A percentile compares a stretch with the other conserved stretches of the same genome.
These are phyloP conservation scores for Rosa rugosa DNA, from an alignment of 306 rosid species.

Conservation along the genomic window DNA sequence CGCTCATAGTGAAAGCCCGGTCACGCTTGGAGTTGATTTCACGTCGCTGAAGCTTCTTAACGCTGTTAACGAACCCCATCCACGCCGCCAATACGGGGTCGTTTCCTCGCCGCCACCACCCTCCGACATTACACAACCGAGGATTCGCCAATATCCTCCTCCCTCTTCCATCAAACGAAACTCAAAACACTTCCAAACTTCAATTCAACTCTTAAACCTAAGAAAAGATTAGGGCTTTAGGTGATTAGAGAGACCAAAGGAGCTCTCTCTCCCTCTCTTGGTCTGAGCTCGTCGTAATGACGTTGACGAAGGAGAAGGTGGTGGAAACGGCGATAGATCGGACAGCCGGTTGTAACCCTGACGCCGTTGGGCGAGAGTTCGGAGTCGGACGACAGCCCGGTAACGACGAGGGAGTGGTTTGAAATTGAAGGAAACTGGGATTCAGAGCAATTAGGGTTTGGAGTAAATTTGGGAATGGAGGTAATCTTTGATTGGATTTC, in stretches of 20 bases:
- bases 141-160: constrained; percentile 68
- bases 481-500: too few species aligned
- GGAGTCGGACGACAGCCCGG: too few species aligned
- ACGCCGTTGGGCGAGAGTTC: too few species aligned
- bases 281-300: neutral
- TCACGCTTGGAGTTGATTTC: constrained; percentile 73
- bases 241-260: neutral
- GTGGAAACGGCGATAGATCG: too few species aligned
- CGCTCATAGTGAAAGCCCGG: constrained; percentile 69
- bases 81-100: constrained; percentile 37
- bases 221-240: constrained; percentile 6
- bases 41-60: constrained; percentile 78
- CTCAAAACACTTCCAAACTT: neutral
- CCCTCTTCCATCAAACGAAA: constrained; percentile 56
- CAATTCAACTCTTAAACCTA: neutral
- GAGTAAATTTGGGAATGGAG: too few species aligned
- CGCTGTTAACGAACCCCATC: constrained; percentile 48
- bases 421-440: too few species aligned
- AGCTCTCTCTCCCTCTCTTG: neutral
- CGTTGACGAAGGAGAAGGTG: too few species aligned
- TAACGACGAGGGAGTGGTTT: too few species aligned
- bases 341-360: too few species aligned
- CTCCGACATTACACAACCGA: constrained; percentile 60
- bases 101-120: constrained; percentile 59
- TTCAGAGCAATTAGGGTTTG: too few species aligned